phyloP scores from a whole-genome alignment of 1,139 yeast species.

The Geotrichum candidum region DNA sequence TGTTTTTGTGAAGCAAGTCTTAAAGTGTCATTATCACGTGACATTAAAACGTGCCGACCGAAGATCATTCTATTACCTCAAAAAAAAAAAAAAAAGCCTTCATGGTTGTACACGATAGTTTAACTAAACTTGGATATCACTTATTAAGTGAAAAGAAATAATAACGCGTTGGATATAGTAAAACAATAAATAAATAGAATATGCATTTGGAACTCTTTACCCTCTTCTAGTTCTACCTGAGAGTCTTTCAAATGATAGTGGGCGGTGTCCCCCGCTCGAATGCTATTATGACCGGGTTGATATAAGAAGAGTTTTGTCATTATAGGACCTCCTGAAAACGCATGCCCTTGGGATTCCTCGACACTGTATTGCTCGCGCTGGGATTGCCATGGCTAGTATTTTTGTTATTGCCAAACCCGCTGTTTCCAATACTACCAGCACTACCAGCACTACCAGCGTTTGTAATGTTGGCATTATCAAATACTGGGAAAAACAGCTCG shows the following conservation, averaged over 20 bases:
- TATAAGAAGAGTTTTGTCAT: not conserved
- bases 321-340: constrained; percentile 12
- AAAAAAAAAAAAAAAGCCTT: not conserved
- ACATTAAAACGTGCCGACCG: not conserved
- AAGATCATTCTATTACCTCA: not conserved
- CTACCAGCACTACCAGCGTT: not conserved
- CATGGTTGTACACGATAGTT: not conserved
- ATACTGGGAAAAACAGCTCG: constrained; percentile 16
- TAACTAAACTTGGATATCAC: not conserved
- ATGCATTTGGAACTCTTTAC: not conserved
- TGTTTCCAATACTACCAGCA: not conserved
- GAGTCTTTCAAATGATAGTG: no score
- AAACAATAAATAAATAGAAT: not conserved
- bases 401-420: not conserved
- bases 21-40: no score
- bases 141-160: not conserved
- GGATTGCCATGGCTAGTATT: not conserved
- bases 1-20: no score
- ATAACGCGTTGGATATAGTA: not conserved
- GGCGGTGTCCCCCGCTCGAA: not conserved
- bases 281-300: not conserved
- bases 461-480: constrained; percentile 2
- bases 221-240: no score
- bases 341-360: not conserved
- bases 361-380: not conserved